Conservation (phyloP, 208 protist genomes). For the Trichomonas gallinae region DNA sequence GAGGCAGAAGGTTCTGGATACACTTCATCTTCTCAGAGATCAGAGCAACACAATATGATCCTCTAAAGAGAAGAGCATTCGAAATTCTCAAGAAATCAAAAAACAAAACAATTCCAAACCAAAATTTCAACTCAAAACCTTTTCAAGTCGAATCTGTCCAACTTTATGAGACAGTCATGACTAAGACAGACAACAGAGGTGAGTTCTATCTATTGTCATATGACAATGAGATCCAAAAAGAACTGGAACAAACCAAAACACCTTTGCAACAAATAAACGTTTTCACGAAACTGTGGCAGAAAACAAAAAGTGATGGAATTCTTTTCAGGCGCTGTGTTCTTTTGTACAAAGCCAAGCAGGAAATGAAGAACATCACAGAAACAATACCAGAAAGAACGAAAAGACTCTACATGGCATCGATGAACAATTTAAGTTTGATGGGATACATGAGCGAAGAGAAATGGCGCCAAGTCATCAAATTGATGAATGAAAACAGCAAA, state of each 20-base stretch:
- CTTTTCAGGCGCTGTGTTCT: not conserved
- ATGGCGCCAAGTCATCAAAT: not conserved
- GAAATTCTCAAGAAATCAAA: not conserved
- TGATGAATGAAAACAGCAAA: not conserved
- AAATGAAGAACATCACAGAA: not conserved
- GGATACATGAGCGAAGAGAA: not conserved
- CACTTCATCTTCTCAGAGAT: not conserved
- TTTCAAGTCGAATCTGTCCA: not conserved
- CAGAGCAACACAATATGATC: not conserved
- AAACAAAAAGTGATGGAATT: not conserved
- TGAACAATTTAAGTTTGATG: not conserved
- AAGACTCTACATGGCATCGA: not conserved
- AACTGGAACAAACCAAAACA: not conserved
- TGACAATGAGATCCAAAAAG: not conserved
- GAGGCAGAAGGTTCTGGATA: not conserved
- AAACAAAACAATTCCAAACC: not conserved
- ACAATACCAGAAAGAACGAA: not conserved
- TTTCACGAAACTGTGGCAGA: not conserved
- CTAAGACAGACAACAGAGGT: not conserved
- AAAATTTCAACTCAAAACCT: not conserved
- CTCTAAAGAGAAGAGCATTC: not conserved
- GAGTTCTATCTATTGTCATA: not conserved
- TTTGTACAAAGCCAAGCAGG: not conserved
- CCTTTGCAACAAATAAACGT: not conserved
- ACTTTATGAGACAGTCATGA: not conserved